Evolutionary conservation across 495 filamentous ascomycete species (phyloP).

Genomic region (Aspergillus ellipticus): DNA sequence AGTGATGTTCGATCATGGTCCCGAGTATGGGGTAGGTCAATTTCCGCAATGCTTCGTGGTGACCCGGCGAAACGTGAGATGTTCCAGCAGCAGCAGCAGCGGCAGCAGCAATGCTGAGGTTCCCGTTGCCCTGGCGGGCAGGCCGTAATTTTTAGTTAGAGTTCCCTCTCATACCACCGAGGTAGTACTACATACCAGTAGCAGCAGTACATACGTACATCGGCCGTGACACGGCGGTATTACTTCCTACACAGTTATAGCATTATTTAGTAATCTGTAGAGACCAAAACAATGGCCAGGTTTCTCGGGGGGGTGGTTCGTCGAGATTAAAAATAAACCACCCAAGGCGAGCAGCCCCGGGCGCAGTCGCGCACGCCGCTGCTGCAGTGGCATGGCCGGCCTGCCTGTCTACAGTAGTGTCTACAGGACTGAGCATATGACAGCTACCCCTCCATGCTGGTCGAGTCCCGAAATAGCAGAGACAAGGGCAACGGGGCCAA

Average conservation of each 20-base stretch:
- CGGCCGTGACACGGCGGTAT: background rate
- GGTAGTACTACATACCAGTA: background rate
- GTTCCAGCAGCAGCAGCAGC: too few relatives aligned
- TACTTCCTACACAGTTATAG: too few relatives aligned
- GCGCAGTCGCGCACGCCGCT: background rate
- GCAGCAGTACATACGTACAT: background rate
- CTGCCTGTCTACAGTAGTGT: too few relatives aligned
- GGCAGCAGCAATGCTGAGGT: too few relatives aligned
- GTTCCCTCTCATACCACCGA: background rate
- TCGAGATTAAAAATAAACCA: constrained; percentile 13
- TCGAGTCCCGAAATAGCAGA: constrained; percentile 4
- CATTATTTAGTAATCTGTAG: too few relatives aligned
- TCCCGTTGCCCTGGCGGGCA: too few relatives aligned
- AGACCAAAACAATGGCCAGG: constrained; percentile 2
- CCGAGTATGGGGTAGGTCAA: background rate
- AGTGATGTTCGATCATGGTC: too few relatives aligned
- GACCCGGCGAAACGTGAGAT: background rate
- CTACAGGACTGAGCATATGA: constrained; percentile 5
- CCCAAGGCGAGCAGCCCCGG: constrained; percentile 3
- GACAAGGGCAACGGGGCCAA: background rate
- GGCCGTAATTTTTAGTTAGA: background rate
- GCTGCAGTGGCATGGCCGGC: background rate
- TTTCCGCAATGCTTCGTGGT: background rate
- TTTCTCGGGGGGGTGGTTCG: constrained; percentile 1
- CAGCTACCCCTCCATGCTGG: constrained; percentile 9